A percentile compares a stretch with the other conserved stretches of the same genome.
phyloP scores from a whole-genome alignment of 805 yeast species.

The Saccharomycopsis vini region DNA sequence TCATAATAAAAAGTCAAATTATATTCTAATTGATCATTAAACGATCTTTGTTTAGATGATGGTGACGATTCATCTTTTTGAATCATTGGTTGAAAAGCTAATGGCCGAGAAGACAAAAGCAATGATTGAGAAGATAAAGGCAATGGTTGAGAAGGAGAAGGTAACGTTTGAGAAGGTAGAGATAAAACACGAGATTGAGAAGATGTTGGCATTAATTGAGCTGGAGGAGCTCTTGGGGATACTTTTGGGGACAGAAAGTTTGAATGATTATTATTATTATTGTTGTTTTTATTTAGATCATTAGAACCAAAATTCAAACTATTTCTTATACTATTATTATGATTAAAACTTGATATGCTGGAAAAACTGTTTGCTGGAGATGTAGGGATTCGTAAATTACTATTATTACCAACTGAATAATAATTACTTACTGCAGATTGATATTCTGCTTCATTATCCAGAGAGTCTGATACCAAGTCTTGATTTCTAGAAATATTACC shows the following conservation, averaged over 20 bases:
- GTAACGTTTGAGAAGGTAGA: conserved; percentile 1
- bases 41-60: background rate
- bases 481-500: background rate
- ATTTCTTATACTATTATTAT: no score
- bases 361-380: conserved; percentile 9
- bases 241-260: conserved; percentile 1
- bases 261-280: background rate
- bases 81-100: background rate
- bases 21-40: conserved; percentile 20
- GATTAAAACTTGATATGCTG: conserved; percentile 7
- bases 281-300: background rate
- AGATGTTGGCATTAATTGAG: background rate
- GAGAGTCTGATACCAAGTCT: conserved; percentile 6
- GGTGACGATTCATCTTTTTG: background rate
- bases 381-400: background rate
- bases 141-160: conserved; percentile 1
- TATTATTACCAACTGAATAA: background rate
- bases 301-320: no score
- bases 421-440: conserved; percentile 8
- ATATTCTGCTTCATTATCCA: conserved; percentile 9
- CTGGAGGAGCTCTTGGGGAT: background rate
- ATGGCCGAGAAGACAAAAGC: background rate
- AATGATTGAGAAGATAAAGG: background rate
- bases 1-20: conserved; percentile 30
- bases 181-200: no score